phyloP scores from a whole-genome alignment of 176 grass and related monocot species.

The Oryza meridionalis region DNA sequence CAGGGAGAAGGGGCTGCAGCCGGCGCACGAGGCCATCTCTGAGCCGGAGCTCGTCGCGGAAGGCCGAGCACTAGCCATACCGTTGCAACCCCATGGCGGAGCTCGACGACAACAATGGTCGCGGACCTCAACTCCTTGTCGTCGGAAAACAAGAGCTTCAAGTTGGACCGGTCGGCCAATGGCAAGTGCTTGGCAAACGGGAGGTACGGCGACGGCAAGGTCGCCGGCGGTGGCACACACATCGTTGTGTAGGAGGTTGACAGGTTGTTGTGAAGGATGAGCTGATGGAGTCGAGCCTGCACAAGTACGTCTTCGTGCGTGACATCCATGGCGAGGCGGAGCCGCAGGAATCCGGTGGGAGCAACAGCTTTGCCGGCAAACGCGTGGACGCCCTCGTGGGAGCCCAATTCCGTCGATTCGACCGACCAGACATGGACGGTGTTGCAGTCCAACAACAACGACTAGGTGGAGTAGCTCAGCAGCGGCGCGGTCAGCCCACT shows the following conservation, averaged over 20 bases:
- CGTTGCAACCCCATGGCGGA: slow-evolving; percentile 82
- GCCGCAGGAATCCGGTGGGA: slow-evolving; percentile 81
- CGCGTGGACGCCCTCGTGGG: slow-evolving; percentile 70
- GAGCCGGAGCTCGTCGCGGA: slow-evolving; percentile 82
- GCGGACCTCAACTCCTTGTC: slow-evolving; percentile 81
- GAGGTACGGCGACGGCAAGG: slow-evolving; percentile 15
- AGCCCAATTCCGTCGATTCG: slow-evolving; percentile 72
- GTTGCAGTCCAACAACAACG: slow-evolving; percentile 53
- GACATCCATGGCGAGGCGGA: slow-evolving; percentile 59
- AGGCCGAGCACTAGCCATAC: slow-evolving; percentile 69
- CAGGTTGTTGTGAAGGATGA: slow-evolving; percentile 63
- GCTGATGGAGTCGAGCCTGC: slow-evolving; percentile 74
- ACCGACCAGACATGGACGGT: slow-evolving; percentile 57
- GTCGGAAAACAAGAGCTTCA: slow-evolving; percentile 60
- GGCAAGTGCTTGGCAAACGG: slow-evolving; percentile 50
- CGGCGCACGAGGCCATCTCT: slow-evolving; percentile 52
- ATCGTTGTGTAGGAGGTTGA: slow-evolving; percentile 53
- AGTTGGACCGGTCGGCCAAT: slow-evolving; percentile 36
- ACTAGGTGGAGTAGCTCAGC: slow-evolving; percentile 60
- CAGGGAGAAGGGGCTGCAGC: neutral
- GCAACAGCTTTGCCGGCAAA: slow-evolving; percentile 83
- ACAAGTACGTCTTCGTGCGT: slow-evolving; percentile 91
- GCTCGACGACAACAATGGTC: slow-evolving; percentile 62
- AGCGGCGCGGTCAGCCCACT: slow-evolving; percentile 21
- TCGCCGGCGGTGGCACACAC: neutral